Base-by-base conservation (phyloP, 106 monocot genomes). In the Hemerocallis citrina region DNA sequence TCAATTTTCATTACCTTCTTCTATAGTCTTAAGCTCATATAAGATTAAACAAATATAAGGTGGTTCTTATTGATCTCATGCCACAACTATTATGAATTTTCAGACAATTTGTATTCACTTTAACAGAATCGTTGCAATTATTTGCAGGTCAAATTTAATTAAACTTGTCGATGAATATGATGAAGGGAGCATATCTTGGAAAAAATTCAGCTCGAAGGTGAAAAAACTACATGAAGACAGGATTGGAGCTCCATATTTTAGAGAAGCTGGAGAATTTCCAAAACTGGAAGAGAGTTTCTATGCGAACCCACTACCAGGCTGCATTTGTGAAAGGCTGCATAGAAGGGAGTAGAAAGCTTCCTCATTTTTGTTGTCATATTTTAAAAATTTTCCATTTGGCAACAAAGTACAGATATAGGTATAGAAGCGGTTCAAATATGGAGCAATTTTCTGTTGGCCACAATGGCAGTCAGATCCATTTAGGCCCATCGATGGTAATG, bases 231-330 rank as follows among this genome's bases (percentile, higher is more conserved):
- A 95, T 31, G 66, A 62, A 55, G 78, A 83, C 31, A 71, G 83
- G 66, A 65, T 45, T 20, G 94, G 94, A 37, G 82, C 70, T 63
- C 94, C 94, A 48, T 86, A 89, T 64, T 59, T 70, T 19, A 85
- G 94, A 56, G 83, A 89, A 32, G 66, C 73, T 43, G 89, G 94
- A 44, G 94, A 89, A 66, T 63, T 81, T 59, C 94, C 89, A 34
- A 95, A 89, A 75, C 70, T 95, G 24, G 94, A 95, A 65, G 94
- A 94, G 57, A 83, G 78, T 59, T 95, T 95, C 65, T 89, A 80
- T 67, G 80, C 94, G 13, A 95, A 95, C 51, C 89, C 89, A 40
- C 65, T 89, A 22, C 89, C 89, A 31, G 94, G 83, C 23, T 95
- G 94, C 55, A 83, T 95, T 77, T 95, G 94, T 68, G 81, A 76